A percentile compares a stretch with the other conserved stretches of the same genome.
These are phyloP conservation scores for Lasiodiplodia gonubiensis DNA, from an alignment of 2,329 filamentous ascomycete species.

Conservation along the genomic window DNA sequence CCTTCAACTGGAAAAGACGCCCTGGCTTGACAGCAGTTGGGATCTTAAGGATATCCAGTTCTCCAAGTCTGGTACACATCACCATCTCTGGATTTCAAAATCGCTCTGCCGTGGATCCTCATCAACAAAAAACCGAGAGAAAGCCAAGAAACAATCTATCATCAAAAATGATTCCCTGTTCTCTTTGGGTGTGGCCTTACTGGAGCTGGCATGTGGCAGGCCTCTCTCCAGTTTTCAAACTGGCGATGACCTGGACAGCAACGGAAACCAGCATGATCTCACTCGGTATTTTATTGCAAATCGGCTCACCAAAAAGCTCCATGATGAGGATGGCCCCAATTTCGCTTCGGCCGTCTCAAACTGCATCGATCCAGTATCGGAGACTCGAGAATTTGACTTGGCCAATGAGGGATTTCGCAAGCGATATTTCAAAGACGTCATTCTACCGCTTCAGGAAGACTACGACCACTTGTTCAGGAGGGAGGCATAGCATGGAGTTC, in stretches of 20 bases:
- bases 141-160: not conserved
- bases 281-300: slow-evolving; percentile 25
- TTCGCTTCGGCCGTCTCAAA: slow-evolving; percentile 28
- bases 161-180: slow-evolving; percentile 32
- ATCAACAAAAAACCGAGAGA: rapidly evolving
- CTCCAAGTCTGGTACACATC: too few relatives aligned
- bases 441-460: slow-evolving; percentile 26
- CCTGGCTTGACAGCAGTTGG: too few relatives aligned
- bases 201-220: slow-evolving; percentile 30
- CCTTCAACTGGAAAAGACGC: too few relatives aligned
- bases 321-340: slow-evolving; percentile 11
- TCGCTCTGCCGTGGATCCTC: too few relatives aligned
- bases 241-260: slow-evolving; percentile 19
- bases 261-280: not conserved
- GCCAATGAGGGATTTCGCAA: slow-evolving; percentile 28
- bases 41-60: too few relatives aligned
- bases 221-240: slow-evolving; percentile 13
- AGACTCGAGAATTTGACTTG: not conserved
- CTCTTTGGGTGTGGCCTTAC: slow-evolving; percentile 30
- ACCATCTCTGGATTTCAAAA: too few relatives aligned
- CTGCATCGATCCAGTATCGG: slow-evolving; percentile 28
- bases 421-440: slow-evolving; percentile 27
- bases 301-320: slow-evolving; percentile 17
- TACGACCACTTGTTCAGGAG: slow-evolving; percentile 34
- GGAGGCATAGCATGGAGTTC: too few relatives aligned